Evolutionary conservation across 768 basidiomycete species (phyloP).

Genomic region (Calvatia gigantea): DNA sequence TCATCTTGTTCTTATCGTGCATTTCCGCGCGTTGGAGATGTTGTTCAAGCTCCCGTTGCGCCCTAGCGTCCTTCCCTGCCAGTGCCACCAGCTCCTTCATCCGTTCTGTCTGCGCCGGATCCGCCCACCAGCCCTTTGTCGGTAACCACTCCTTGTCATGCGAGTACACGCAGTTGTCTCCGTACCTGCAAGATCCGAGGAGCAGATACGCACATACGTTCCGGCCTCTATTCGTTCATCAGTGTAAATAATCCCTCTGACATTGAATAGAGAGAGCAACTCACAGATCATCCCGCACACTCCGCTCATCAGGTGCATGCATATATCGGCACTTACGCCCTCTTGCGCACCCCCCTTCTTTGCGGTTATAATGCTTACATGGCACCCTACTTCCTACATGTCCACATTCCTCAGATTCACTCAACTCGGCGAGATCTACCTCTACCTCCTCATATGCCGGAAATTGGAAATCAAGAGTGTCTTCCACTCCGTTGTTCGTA

Average conservation of each 20-base stretch:
- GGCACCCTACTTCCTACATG: conserved; percentile 44
- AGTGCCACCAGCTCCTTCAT: conserved; percentile 26
- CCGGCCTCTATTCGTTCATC: conserved; percentile 34
- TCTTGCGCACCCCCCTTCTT: conserved; percentile 31
- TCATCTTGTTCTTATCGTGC: too few species aligned
- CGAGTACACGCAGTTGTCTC: conserved; percentile 42
- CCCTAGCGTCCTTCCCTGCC: conserved; percentile 18
- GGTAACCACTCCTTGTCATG: conserved; percentile 45
- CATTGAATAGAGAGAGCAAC: conserved; percentile 16
- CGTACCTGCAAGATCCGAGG: conserved; percentile 32
- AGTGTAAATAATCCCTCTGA: conserved; percentile 15
- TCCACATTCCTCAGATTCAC: conserved; percentile 50
- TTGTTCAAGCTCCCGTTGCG: conserved; percentile 2
- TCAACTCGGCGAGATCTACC: conserved; percentile 31
- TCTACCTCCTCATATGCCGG: conserved; percentile 24
- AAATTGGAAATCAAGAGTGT: conserved; percentile 15
- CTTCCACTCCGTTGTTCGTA: too few species aligned
- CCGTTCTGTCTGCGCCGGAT: conserved; percentile 23
- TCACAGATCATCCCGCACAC: conserved; percentile 47
- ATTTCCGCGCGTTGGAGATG: background rate
- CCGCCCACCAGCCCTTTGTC: conserved; percentile 44
- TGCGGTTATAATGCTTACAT: conserved; percentile 52
- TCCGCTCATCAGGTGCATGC: conserved; percentile 49
- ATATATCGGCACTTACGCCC: conserved; percentile 40
- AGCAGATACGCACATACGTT: conserved; percentile 40